Conservation (phyloP, 1,139 yeast species). For the Yamadazyma siamensis region DNA sequence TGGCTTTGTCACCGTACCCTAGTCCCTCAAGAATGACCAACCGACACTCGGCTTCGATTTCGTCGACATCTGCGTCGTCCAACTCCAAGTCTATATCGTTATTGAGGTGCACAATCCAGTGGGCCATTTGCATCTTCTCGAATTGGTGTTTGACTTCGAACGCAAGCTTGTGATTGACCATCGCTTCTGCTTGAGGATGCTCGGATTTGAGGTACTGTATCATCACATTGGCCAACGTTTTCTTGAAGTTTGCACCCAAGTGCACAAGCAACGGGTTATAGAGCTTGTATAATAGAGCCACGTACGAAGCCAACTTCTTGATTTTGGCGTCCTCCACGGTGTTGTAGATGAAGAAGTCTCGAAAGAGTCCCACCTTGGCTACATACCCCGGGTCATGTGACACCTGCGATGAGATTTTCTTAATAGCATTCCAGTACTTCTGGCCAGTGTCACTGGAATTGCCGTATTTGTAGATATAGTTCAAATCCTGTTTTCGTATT, state of each 20-base stretch:
- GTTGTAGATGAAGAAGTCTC: constrained; percentile 28
- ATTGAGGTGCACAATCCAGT: too few species aligned
- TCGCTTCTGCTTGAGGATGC: background rate
- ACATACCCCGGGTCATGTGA: constrained; percentile 8
- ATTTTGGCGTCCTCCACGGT: constrained; percentile 12
- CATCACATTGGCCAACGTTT: constrained; percentile 10
- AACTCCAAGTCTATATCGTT: too few species aligned
- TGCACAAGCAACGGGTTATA: constrained; percentile 33
- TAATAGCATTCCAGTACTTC: constrained; percentile 40
- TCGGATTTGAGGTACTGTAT: constrained; percentile 1
- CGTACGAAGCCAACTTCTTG: constrained; percentile 21
- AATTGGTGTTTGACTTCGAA: constrained; percentile 5
- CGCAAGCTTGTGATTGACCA: constrained; percentile 7
- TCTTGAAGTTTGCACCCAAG: constrained; percentile 22
- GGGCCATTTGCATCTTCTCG: constrained; percentile 5
- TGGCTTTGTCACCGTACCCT: constrained; percentile 1
- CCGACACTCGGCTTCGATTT: constrained; percentile 1
- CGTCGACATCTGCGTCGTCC: constrained; percentile 1
- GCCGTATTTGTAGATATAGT: constrained; percentile 31
- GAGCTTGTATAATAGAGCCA: constrained; percentile 25
- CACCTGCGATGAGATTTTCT: constrained; percentile 13
- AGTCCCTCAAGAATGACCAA: constrained; percentile 3
- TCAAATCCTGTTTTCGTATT: constrained; percentile 46
- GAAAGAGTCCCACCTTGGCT: constrained; percentile 18
- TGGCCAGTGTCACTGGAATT: constrained; percentile 35